Percentiles rank a stretch among this genome's conserved stretches.
These are phyloP conservation scores for Termitomyces heimii DNA, from an alignment of 768 basidiomycete species.

Conservation along the genomic window DNA sequence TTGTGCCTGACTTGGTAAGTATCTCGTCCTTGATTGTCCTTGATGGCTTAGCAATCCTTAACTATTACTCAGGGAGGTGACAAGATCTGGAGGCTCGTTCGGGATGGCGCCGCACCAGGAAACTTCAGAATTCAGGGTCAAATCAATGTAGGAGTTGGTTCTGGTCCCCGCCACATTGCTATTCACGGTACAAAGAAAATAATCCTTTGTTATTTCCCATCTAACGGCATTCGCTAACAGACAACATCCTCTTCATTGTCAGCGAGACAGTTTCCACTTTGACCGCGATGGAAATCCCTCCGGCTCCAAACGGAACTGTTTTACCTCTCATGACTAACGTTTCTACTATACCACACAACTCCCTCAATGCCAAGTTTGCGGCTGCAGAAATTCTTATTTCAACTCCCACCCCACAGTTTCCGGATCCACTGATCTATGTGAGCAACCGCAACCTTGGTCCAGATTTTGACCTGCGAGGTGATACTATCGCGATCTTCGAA, in stretches of 20 bases:
- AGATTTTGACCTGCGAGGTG: constrained; percentile 39
- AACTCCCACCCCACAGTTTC: constrained; percentile 32
- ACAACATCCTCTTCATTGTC: constrained; percentile 42
- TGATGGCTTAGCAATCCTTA: neutral
- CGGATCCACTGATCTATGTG: constrained; percentile 42
- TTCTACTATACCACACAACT: constrained; percentile 34
- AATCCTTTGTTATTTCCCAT: neutral
- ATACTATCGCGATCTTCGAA: constrained; percentile 53
- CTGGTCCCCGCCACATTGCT: constrained; percentile 54
- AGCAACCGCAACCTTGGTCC: constrained; percentile 53
- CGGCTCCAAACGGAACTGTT: constrained; percentile 42
- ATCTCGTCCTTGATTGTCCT: neutral
- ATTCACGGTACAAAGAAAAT: constrained; percentile 23
- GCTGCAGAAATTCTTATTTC: constrained; percentile 53
- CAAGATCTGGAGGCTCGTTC: constrained; percentile 60
- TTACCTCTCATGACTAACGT: constrained; percentile 38
- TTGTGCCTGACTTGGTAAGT: constrained; percentile 61
- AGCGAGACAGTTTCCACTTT: constrained; percentile 49
- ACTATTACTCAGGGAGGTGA: constrained; percentile 46
- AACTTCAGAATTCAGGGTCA: constrained; percentile 51
- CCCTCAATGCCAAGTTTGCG: constrained; percentile 34
- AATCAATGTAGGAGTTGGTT: constrained; percentile 56
- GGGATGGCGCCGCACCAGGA: constrained; percentile 31
- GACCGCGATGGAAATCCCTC: constrained; percentile 44
- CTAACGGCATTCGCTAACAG: constrained; percentile 17